These are phyloP conservation scores for Coniosporium apollinis DNA, from an alignment of 495 filamentous ascomycete species.

Conservation along the genomic window DNA sequence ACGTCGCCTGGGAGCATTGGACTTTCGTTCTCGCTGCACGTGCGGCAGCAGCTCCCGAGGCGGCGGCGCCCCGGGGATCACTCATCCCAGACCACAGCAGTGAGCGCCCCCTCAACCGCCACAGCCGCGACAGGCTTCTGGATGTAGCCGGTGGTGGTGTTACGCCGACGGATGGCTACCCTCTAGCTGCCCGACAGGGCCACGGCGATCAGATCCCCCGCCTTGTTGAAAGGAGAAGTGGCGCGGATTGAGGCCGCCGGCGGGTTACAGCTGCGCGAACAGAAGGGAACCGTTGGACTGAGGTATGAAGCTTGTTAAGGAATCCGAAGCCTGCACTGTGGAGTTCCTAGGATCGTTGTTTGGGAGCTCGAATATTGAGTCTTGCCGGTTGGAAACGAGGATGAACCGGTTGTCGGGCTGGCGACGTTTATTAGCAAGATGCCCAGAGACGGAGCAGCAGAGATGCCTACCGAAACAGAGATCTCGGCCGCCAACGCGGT, in stretches of 20 bases:
- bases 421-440: constrained; percentile 1
- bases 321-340: constrained; percentile 22
- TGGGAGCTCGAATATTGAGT: constrained; percentile 26
- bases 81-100: constrained; percentile 22
- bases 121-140: constrained; percentile 14
- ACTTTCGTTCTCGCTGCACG: too few species aligned
- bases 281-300: constrained; percentile 13
- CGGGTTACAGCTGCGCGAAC: constrained; percentile 22
- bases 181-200: constrained; percentile 14
- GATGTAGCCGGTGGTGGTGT: constrained; percentile 17
- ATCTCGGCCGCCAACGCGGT: constrained; percentile 52
- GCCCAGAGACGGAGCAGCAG: constrained; percentile 4
- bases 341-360: constrained; percentile 15
- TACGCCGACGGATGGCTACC: constrained; percentile 14
- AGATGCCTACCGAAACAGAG: constrained; percentile 34
- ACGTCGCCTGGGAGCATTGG: too few species aligned
- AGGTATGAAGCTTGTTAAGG: constrained; percentile 25
- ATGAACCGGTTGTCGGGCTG: constrained; percentile 45
- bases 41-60: too few species aligned
- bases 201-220: constrained; percentile 21
- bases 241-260: constrained; percentile 25
- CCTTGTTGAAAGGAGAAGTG: constrained; percentile 22
- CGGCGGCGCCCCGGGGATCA: too few species aligned
- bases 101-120: constrained; percentile 12
- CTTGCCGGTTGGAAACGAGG: constrained; percentile 45